phyloP scores from a whole-genome alignment of 129 eudicot species.

The Lonicera japonica region DNA sequence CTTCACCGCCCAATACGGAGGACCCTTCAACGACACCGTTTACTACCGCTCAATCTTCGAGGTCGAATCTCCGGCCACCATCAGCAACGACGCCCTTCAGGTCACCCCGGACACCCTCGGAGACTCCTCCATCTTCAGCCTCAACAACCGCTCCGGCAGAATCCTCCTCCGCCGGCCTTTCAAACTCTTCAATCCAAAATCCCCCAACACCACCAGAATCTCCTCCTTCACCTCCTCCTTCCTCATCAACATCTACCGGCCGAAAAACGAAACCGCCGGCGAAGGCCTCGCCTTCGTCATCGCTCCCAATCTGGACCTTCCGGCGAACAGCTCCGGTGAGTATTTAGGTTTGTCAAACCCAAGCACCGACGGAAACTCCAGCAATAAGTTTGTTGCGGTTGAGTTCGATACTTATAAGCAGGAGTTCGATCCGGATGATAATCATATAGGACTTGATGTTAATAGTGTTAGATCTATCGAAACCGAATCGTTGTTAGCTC shows the following conservation, averaged over 20 bases:
- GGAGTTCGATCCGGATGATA: constrained; percentile 51
- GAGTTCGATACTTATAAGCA: constrained; percentile 69
- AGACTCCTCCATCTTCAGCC: neutral
- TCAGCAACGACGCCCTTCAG: constrained; percentile 43
- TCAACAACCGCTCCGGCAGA: constrained; percentile 39
- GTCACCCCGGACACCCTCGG: constrained; percentile 55
- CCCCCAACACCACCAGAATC: neutral
- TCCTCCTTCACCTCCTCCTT: constrained; percentile 70
- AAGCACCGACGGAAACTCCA: constrained; percentile 29
- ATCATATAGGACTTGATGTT: constrained; percentile 61
- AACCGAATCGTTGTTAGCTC: constrained; percentile 7
- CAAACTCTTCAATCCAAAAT: constrained; percentile 34
- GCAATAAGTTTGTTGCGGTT: constrained; percentile 55
- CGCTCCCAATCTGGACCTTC: constrained; percentile 33
- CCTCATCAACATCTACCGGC: constrained; percentile 37
- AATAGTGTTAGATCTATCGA: constrained; percentile 38
- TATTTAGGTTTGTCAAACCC: constrained; percentile 66
- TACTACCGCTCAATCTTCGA: neutral
- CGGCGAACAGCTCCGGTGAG: constrained; percentile 44
- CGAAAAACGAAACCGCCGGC: constrained; percentile 12
- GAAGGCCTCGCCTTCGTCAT: constrained; percentile 74
- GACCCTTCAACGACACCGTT: neutral
- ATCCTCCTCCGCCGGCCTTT: constrained; percentile 26
- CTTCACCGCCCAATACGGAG: neutral
- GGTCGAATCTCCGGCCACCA: constrained; percentile 8